phyloP scores from a whole-genome alignment of 2,329 filamentous ascomycete genomes.

The Pseudocercospora cruenta region DNA sequence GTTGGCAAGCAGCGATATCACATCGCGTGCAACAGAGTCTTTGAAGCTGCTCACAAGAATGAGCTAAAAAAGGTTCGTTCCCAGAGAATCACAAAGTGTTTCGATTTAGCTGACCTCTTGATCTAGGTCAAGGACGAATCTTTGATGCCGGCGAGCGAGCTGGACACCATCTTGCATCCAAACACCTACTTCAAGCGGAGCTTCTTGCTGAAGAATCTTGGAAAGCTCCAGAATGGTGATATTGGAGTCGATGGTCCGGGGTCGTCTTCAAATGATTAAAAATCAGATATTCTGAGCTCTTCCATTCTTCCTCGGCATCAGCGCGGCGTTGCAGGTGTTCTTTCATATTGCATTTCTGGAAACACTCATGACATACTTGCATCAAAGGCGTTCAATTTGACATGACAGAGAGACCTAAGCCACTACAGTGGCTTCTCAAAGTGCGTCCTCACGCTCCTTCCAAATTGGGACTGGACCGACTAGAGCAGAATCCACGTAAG shows the following conservation, averaged over 20 bases:
- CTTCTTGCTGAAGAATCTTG: slow-evolving; percentile 82
- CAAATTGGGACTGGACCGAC: background rate
- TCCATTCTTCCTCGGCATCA: background rate
- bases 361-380: background rate
- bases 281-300: background rate
- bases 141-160: slow-evolving; percentile 63
- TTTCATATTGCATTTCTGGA: background rate
- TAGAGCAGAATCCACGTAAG: background rate
- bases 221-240: slow-evolving; percentile 46
- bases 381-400: background rate
- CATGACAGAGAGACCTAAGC: background rate
- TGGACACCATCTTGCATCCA: slow-evolving; percentile 95
- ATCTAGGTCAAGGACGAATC: slow-evolving; percentile 50
- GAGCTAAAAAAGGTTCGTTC: slow-evolving; percentile 50
- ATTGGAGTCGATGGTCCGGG: slow-evolving; percentile 41
- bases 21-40: slow-evolving; percentile 95
- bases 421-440: background rate
- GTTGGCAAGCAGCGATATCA: slow-evolving; percentile 87
- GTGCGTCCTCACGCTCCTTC: background rate
- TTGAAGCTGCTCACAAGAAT: slow-evolving; percentile 79
- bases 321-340: slow-evolving; percentile 1
- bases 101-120: slow-evolving; percentile 12
- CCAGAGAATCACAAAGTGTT: background rate
- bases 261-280: slow-evolving; percentile 17
- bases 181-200: slow-evolving; percentile 98